A percentile compares a stretch with the other conserved stretches of the same genome.
Conservation (phyloP, 2,329 filamentous ascomycete genomes). For the Phyllosticta capitalensis region DNA sequence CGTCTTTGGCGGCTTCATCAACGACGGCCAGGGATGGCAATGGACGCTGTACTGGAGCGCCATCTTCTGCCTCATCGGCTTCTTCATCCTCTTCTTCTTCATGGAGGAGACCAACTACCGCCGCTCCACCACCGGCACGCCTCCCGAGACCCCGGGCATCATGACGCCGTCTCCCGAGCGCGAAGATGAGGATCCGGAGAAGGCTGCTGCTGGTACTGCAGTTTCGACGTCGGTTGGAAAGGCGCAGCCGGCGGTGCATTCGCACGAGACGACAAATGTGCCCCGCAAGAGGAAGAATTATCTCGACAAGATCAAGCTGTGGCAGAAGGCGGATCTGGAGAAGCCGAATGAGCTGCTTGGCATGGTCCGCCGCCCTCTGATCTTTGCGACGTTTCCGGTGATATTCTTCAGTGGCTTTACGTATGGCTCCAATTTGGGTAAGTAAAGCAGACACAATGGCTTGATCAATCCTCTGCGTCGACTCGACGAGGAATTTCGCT, state of each 20-base stretch:
- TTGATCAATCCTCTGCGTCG: too few species aligned
- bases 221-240: too few species aligned
- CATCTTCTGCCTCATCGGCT: conserved; percentile 41
- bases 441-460: too few species aligned
- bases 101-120: conserved; percentile 52
- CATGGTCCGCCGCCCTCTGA: conserved; percentile 23
- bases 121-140: conserved; percentile 22
- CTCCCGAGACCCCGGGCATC: conserved; percentile 9
- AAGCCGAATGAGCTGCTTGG: conserved; percentile 21
- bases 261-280: neutral
- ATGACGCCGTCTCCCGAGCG: conserved; percentile 1
- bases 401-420: conserved; percentile 32
- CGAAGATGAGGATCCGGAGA: conserved; percentile 10
- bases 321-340: conserved; percentile 19
- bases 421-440: conserved; percentile 27
- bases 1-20: conserved; percentile 28
- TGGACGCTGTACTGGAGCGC: conserved; percentile 42
- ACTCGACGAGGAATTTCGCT: too few species aligned
- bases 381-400: conserved; percentile 30
- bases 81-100: conserved; percentile 47
- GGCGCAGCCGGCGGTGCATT: neutral
- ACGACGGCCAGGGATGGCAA: conserved; percentile 26
- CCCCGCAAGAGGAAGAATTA: conserved; percentile 20
- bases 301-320: conserved; percentile 23
- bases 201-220: neutral